Percentiles rank a stretch among this genome's conserved stretches.
Evolutionary conservation across 1,284 basidiomycete genomes (phyloP).

Genomic region (Termitomyces sp.): DNA sequence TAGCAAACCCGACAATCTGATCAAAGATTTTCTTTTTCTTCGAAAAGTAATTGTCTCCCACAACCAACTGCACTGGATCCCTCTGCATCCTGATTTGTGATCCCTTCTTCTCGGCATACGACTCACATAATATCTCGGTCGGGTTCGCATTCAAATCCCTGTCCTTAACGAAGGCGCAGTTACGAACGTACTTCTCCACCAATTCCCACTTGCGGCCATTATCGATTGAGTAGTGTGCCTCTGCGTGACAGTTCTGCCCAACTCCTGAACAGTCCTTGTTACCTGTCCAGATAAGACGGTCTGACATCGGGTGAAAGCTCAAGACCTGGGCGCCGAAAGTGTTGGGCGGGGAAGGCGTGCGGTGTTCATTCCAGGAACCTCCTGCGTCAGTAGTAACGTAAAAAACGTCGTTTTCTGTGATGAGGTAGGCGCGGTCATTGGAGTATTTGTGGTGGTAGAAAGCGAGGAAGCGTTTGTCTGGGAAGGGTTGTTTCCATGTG

Average conservation of each 20-base stretch:
- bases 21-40: conserved; percentile 79
- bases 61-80: conserved; percentile 78
- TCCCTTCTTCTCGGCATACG: conserved; percentile 79
- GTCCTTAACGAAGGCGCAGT: conserved; percentile 91
- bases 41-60: conserved; percentile 73
- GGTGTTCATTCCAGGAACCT: conserved; percentile 60
- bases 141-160: conserved; percentile 75
- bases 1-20: conserved; percentile 89
- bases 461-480: conserved; percentile 66
- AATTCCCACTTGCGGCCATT: conserved; percentile 77
- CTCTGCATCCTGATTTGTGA: conserved; percentile 60
- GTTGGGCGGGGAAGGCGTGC: conserved; percentile 73
- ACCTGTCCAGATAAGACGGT: conserved; percentile 90
- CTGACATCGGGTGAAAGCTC: conserved; percentile 85
- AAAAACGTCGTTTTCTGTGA: conserved; percentile 65
- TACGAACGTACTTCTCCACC: conserved; percentile 84
- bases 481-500: conserved; percentile 72
- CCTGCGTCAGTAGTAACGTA: conserved; percentile 86
- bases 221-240: conserved; percentile 70
- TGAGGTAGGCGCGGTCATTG: conserved; percentile 82
- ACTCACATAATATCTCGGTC: conserved; percentile 90
- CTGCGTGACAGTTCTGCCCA: conserved; percentile 57
- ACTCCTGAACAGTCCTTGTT: conserved; percentile 57
- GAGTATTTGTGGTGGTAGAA: conserved; percentile 85
- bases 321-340: conserved; percentile 72